Base-by-base conservation (phyloP, 495 filamentous ascomycete genomes). In the Saxophila tyrrhenica region DNA sequence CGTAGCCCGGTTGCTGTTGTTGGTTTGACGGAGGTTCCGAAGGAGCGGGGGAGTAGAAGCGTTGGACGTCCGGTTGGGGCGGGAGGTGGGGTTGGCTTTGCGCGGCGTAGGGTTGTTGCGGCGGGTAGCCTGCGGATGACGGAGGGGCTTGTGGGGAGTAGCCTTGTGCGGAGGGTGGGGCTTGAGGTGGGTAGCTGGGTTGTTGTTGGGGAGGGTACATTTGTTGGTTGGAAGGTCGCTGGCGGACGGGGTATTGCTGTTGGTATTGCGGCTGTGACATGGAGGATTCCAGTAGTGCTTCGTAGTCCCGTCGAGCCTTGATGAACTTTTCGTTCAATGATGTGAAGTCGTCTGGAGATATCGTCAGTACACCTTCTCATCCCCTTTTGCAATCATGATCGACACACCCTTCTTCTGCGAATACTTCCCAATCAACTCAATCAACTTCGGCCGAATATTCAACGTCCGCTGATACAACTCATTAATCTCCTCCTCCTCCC, bases 271-370 rank as follows among this genome's bases (percentile, higher is more conserved):
- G 51, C 29, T 49, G 47, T 1, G 92, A 81, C 89, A 98, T 96
- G 22, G 91, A 96, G 22, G 87, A 84, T 68, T 98, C 92, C 35
- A 98, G 74, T n/a, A 98, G 75, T 24, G 86, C 81, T 69, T 98
- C 92, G 67, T 97, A 98, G 66, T 97, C 92, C 61, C 91, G 79
- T 54, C 92, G 82, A 11, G 92, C 92, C 70, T 98, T 98, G 75
- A 98, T 97, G 69, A 98, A 98, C 67, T 97, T 97, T 62, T 98
- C 92, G 65, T 98, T 98, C 41, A 98, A 78, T 63, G 95, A 89
- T 2, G 91, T 95, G 65, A 98, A 96, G 64, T 98, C 92, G 70
- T 98, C 89, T 95, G 56, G 20, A 64, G 46, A 64, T 52, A 2
- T 15, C 11, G 29, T 39, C 19, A 39, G 24, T 25, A 29, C 23